Evolutionary conservation across 2,329 filamentous ascomycete genomes (phyloP), one percentile per base, ranked within the genome.

Genomic region (Colletotrichum spinosum): DNA sequence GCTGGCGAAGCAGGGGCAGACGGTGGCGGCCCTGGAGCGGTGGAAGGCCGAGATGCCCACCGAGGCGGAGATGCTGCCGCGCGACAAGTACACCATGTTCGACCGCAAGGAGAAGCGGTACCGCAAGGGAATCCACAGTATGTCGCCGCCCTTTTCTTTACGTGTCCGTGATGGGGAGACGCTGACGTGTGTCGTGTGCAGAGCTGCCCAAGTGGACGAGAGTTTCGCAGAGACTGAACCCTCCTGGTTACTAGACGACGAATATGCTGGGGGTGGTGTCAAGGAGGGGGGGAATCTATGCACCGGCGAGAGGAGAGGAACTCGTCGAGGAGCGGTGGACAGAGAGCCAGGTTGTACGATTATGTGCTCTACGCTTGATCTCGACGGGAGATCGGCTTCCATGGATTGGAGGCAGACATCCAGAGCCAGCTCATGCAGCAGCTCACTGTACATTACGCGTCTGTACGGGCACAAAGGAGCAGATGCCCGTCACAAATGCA

Each of bases 21-120:
- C 89, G 65, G 86, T 89, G 51, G 93, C 93, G 80, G 86, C 92
- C 58, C 84, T 99, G 65, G 91, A 97, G 78, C 83, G 90, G 75
- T 99, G 96, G 96, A 97, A 96, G 84, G 85, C 86, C 42, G 93
- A 97, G 80, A 99, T 99, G 96, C 96, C 96, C 25, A 92, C 89
- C 34, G 96, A 99, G 85, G 86, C 89, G 74, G 94, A 98, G 84
- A 99, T 99, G 96, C 77, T 97, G 77, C 91, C 96, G 51, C 91
- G 88, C 80, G 96, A 99, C 82, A 99, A 99, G 82, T 99, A 99
- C 82, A 97, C 93, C 35, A 91, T 99, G 74, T 99, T 98, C 80
- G 95, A 97, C 80, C 90, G 94, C 72, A 97, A 98, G 80, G 94
- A 92, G 78, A 97, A 94, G 88, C 90, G 88, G 73, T 99, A 98